Evolutionary conservation across 2,329 filamentous ascomycete genomes (phyloP).

Genomic region (Penicillium sp.): DNA sequence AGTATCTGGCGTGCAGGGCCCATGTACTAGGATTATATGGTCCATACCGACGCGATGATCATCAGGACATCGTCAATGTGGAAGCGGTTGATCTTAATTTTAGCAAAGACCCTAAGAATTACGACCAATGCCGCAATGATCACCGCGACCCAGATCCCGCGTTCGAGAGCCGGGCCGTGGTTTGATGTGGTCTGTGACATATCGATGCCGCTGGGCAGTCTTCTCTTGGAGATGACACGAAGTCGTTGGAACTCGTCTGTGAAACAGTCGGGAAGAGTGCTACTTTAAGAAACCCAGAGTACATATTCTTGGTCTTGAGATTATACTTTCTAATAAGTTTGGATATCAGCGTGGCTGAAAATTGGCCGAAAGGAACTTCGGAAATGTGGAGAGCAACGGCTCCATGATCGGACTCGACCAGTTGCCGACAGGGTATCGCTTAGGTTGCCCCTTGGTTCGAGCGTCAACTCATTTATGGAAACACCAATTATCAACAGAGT

Average conservation of each 20-base stretch:
- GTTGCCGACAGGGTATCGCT: neutral
- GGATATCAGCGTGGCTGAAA: neutral
- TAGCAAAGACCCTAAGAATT: constrained; percentile 31
- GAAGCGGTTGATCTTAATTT: constrained; percentile 35
- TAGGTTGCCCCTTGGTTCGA: neutral
- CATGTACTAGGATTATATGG: neutral
- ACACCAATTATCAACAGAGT: neutral
- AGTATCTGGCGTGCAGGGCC: neutral
- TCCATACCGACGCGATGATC: constrained; percentile 31
- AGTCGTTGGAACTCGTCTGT: neutral
- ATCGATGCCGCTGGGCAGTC: neutral
- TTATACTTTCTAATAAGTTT: neutral
- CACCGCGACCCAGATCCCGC: constrained; percentile 34
- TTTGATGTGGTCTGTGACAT: constrained; percentile 12
- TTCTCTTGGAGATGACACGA: constrained; percentile 1
- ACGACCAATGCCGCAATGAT: constrained; percentile 32
- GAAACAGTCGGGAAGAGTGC: neutral
- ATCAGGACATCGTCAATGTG: constrained; percentile 35
- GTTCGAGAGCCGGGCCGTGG: constrained; percentile 26
- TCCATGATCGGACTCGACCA: neutral
- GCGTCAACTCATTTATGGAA: neutral
- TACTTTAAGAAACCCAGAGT: neutral
- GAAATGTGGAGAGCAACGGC: neutral
- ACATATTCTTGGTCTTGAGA: neutral
- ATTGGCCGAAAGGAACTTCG: neutral